Evolutionary conservation across 495 filamentous ascomycete genomes (phyloP), one percentile per base, ranked within the genome.

Genomic region (Hypoxylon intermedium): DNA sequence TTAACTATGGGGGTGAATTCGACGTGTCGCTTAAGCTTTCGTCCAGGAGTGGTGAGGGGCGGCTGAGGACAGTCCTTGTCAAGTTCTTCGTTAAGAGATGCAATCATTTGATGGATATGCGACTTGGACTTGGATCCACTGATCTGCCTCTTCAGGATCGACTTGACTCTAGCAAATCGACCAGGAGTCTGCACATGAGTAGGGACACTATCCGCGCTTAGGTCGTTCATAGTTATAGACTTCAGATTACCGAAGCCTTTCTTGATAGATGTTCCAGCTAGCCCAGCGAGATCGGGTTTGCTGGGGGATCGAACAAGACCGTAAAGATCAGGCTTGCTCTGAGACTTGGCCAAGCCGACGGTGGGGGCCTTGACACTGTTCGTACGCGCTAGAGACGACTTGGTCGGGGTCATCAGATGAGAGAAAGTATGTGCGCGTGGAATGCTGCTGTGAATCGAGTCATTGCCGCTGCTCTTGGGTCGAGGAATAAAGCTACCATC

Each of bases 351-450:
- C 24, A 78, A 65, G 9, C 72, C 69, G 1, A 58, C 53, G 2
- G 62, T 54, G 1, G 78, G 72, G 5, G 72, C 74, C 74, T 88
- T 93, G 43, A 82, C 68, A 63, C 81, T 90, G 47, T 74, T 69
- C 31, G 79, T 71, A 16, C 91, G 88, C 18, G 87, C 85, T 36
- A 89, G 67, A 0, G 90, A 92, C n/a, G 91, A 78, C 65, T 89
- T 89, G 26, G 91, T 95, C 0, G 91, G 92, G 1, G 90, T 93
- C 74, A 87, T 83, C 40, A 92, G 72, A 12, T 83, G 83, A 16
- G 71, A 67, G 5, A 78, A 58, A 54, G 83, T 60, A 75, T 79
- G 67, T 54, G 76, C 67, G 34, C 67, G 75, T 63, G 68, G 75
- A 28, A 74, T 68, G 52, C 47, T 69, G n/a, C 16, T 58, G 5